These are phyloP conservation scores for Mycena vulgaris DNA, from an alignment of 768 basidiomycete species.

Conservation along the genomic window DNA sequence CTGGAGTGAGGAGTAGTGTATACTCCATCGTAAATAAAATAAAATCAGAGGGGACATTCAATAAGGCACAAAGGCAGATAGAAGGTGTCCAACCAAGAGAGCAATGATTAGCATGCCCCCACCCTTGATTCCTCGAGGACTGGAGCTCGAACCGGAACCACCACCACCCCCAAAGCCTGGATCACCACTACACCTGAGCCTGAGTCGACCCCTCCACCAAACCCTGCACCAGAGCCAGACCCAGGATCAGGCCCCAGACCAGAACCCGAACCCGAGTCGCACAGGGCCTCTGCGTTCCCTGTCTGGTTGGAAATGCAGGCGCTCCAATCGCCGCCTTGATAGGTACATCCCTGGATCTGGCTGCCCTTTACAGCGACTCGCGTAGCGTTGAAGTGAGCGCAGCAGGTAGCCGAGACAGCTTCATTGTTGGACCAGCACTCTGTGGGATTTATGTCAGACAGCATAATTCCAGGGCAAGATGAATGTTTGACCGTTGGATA, in stretches of 20 bases:
- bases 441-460: background rate
- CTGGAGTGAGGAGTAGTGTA: no score
- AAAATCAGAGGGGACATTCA: background rate
- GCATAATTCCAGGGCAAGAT: background rate
- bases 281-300: background rate
- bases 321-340: background rate
- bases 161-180: no score
- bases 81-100: background rate
- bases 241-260: background rate
- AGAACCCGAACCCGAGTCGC: background rate
- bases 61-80: background rate
- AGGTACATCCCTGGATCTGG: conserved; percentile 1
- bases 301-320: background rate
- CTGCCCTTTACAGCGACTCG: conserved; percentile 12
- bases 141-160: background rate
- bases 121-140: background rate
- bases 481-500: background rate
- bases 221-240: no score
- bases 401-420: background rate
- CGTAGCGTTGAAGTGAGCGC: conserved; percentile 1
- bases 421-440: conserved; percentile 16
- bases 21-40: no score
- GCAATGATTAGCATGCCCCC: background rate
- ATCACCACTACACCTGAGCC: no score
- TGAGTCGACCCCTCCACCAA: no score